Base-by-base conservation (phyloP, 108 stramenopile species). In the Mediolabrus comicus region DNA sequence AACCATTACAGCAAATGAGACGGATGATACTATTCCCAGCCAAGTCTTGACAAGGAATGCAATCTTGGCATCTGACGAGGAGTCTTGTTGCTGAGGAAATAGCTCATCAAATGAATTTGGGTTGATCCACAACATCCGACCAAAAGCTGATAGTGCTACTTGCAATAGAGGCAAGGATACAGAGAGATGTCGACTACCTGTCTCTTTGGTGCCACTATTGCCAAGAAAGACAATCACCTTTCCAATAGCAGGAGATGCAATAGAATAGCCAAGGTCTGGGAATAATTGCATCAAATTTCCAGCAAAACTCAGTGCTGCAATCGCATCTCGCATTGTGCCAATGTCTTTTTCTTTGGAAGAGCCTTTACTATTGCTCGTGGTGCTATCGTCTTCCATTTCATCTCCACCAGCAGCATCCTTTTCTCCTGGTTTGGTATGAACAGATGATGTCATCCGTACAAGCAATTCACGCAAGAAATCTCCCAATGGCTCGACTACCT, bases 271-370 rank as follows among this genome's bases (percentile, higher is more conserved):
- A 26, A 71, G 32, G 10, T 75, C 69, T 17, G 74, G 74, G 39
- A 75, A 69, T 11, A 75, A 27, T 57, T 75, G 68, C 74, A 75
- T 71, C n/a, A 75, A 38, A 9, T 27, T 19, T 30, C 70, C 69
- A 29, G 69, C 46, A 31, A 70, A 75, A 16, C 19, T 25, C 12
- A 75, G 38, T 22, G 74, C 69, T 53, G 74, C 74, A 64, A 70
- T 75, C 24, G 69, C 74, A 56, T 70, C 60, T 56, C 69, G 35
- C 12, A 71, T 35, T 12, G 74, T 64, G 4, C 61, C 56, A 3
- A 51, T 28, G 35, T 43, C 60, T 22, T 16, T 70, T 12, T 69
- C 69, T 55, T 51, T 71, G 22, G 46, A 49, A 22, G 8, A 3
- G 46, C 3, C 19, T 14, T 65, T 65, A 29, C 62, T 46, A 24